Percentiles rank a stretch among this genome's conserved stretches.
Evolutionary conservation across 164 flowering plant genomes (phyloP).

Genomic region (Umbilicus rupestris): DNA sequence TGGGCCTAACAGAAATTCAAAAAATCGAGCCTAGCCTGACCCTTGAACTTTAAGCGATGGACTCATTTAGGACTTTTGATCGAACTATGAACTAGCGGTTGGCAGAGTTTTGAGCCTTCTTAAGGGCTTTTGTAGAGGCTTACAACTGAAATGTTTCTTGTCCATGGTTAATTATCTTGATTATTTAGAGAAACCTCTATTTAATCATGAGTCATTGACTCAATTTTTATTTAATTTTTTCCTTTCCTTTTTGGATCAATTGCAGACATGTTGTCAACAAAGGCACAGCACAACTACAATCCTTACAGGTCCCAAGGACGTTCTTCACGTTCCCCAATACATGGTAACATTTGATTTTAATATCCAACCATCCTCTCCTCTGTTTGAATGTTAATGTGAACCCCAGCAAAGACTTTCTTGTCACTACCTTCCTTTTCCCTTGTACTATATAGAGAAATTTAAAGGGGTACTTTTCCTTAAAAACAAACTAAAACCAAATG

Average conservation of each 20-base stretch:
- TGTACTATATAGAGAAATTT: background rate
- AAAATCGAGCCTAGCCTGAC: too few relatives aligned
- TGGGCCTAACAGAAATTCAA: too few relatives aligned
- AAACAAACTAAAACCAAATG: background rate
- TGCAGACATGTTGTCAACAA: background rate
- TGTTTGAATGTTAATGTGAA: background rate
- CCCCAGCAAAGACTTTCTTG: constrained; percentile 3
- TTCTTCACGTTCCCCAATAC: constrained; percentile 3
- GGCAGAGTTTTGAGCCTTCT: too few relatives aligned
- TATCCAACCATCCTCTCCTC: background rate
- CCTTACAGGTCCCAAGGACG: background rate
- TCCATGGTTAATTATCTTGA: too few relatives aligned
- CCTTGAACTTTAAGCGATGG: too few relatives aligned
- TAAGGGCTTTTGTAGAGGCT: too few relatives aligned
- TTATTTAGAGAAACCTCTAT: too few relatives aligned
- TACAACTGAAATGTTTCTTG: too few relatives aligned
- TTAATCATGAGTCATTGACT: background rate
- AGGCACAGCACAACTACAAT: background rate
- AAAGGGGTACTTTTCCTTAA: background rate
- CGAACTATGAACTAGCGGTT: too few relatives aligned
- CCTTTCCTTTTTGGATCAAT: background rate
- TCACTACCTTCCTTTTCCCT: background rate
- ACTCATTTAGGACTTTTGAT: too few relatives aligned
- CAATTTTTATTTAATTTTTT: background rate
- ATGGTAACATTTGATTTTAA: background rate